Conservation (phyloP, 768 basidiomycete genomes). For the Psilocybe cyanescens region DNA sequence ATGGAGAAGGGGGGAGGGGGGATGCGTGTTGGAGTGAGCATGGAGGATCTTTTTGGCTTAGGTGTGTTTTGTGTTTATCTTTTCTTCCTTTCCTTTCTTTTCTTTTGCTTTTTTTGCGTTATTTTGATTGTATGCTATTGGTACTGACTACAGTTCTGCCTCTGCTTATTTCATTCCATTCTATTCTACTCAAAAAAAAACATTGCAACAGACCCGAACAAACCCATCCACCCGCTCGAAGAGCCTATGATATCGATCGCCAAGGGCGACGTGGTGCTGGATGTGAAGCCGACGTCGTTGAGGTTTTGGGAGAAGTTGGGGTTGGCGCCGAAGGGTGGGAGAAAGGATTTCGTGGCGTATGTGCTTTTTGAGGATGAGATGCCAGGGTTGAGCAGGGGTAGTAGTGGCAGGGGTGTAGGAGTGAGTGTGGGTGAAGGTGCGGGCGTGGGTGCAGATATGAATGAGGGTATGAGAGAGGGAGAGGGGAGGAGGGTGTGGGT, state of each 20-base stretch:
- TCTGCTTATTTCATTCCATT: too few relatives aligned
- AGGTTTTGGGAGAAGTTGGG: constrained; percentile 90
- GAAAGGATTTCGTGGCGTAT: constrained; percentile 71
- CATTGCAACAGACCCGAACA: neutral
- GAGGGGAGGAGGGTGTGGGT: constrained; percentile 41
- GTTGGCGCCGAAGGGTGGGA: constrained; percentile 68
- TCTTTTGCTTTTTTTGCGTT: neutral
- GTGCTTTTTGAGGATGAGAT: constrained; percentile 66
- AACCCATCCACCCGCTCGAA: constrained; percentile 36
- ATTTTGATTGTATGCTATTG: neutral
- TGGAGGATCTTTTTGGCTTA: constrained; percentile 47
- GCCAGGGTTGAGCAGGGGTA: constrained; percentile 29
- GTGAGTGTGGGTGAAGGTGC: constrained; percentile 48
- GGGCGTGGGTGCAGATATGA: constrained; percentile 57
- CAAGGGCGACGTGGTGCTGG: constrained; percentile 71
- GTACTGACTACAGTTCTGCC: neutral
- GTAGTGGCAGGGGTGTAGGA: constrained; percentile 21
- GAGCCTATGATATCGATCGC: constrained; percentile 66
- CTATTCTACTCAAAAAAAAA: neutral
- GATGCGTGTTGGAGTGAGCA: constrained; percentile 37
- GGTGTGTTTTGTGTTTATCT: constrained; percentile 25
- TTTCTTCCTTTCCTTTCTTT: neutral
- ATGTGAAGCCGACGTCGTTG: constrained; percentile 69
- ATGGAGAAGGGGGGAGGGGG: too few relatives aligned
- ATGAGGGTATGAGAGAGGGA: constrained; percentile 40